These are phyloP conservation scores for Metschnikowia lochheadii DNA, from an alignment of 805 yeast species.

Conservation along the genomic window DNA sequence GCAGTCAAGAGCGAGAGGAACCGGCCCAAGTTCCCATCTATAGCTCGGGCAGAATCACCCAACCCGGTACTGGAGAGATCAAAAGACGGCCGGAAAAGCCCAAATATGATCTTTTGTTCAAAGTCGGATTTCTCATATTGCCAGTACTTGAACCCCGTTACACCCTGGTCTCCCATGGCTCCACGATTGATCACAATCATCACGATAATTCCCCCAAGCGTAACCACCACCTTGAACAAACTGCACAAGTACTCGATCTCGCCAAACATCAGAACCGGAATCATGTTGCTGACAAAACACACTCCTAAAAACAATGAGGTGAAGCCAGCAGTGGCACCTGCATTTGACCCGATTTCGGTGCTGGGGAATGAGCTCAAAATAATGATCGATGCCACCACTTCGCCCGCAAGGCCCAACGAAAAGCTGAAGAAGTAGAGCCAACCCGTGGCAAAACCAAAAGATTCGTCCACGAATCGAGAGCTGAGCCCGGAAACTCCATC, in stretches of 20 bases:
- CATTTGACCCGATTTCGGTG: slow-evolving; percentile 45
- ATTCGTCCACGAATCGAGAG: slow-evolving; percentile 71
- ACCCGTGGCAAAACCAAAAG: slow-evolving; percentile 72
- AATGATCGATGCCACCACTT: slow-evolving; percentile 74
- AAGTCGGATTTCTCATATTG: slow-evolving; percentile 46
- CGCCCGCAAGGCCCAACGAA: slow-evolving; percentile 71
- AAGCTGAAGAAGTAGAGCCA: slow-evolving; percentile 73
- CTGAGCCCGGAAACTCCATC: slow-evolving; percentile 76
- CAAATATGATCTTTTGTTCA: slow-evolving; percentile 50
- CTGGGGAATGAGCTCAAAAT: slow-evolving; percentile 65
- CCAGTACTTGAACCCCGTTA: slow-evolving; percentile 74
- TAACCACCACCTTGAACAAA: slow-evolving; percentile 50
- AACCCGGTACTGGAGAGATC: slow-evolving; percentile 58
- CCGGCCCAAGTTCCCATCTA: slow-evolving; percentile 57
- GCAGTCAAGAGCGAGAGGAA: slow-evolving; percentile 60
- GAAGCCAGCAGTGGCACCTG: slow-evolving; percentile 51
- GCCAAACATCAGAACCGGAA: slow-evolving; percentile 71
- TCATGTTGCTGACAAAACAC: slow-evolving; percentile 49
- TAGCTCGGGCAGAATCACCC: slow-evolving; percentile 49
- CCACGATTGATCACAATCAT: slow-evolving; percentile 67
- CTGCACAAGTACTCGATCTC: slow-evolving; percentile 67
- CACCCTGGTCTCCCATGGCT: slow-evolving; percentile 34
- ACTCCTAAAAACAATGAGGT: slow-evolving; percentile 55
- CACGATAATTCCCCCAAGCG: slow-evolving; percentile 51
- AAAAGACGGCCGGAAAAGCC: slow-evolving; percentile 70